These are phyloP conservation scores for Daucus carota DNA, from an alignment of 129 eudicot species.

Conservation along the genomic window DNA sequence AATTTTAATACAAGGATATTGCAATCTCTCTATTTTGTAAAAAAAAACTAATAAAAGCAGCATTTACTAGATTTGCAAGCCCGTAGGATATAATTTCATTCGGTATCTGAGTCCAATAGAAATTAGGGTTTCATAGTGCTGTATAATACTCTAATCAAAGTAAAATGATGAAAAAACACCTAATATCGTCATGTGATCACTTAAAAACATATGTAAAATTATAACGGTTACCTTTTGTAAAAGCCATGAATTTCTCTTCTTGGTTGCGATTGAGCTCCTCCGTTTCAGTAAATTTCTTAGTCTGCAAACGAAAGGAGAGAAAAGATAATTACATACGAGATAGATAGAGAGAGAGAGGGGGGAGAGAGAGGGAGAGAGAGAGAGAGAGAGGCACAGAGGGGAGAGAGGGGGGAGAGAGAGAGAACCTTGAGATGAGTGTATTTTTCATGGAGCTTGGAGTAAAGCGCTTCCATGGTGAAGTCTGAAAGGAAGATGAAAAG, in stretches of 20 bases:
- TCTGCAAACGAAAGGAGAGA: background rate
- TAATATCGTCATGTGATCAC: background rate
- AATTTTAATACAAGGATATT: too few relatives aligned
- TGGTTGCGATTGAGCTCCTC: constrained; percentile 8
- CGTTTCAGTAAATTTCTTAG: background rate
- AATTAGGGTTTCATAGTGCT: background rate
- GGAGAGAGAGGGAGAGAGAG: background rate
- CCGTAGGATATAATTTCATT: background rate
- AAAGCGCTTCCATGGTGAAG: constrained; percentile 48
- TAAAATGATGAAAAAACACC: background rate
- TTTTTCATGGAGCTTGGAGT: constrained; percentile 58
- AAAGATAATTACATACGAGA: too few relatives aligned
- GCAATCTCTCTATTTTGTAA: too few relatives aligned
- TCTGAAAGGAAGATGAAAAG: too few relatives aligned
- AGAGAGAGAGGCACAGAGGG: background rate
- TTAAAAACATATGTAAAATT: background rate
- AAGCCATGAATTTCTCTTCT: constrained; percentile 13
- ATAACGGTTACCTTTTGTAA: background rate
- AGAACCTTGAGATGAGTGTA: constrained; percentile 56
- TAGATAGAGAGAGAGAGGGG: too few relatives aligned
- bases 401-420: too few relatives aligned
- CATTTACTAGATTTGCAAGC: too few relatives aligned
- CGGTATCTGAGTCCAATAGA: background rate
- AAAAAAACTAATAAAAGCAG: too few relatives aligned
- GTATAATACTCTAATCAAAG: too few relatives aligned